phyloP scores from a whole-genome alignment of 129 eudicot species.

The Glebionis coronaria region DNA sequence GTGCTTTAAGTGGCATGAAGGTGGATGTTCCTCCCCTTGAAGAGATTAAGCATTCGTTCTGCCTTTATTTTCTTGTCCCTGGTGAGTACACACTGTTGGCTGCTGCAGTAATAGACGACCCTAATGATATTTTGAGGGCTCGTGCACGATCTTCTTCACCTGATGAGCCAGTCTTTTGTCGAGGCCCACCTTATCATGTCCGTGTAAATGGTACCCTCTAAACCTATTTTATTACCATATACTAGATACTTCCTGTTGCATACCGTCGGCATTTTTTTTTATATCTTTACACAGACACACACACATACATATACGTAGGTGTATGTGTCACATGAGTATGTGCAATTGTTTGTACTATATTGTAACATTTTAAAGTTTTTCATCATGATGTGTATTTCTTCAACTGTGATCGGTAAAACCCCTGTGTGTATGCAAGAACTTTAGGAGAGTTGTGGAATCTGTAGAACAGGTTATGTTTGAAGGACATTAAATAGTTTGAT shows the following conservation, averaged over 20 bases:
- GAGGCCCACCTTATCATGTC: constrained; percentile 93
- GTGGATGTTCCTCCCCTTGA: constrained; percentile 89
- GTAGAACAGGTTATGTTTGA: background rate
- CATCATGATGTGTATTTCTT: constrained; percentile 20
- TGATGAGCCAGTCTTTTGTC: constrained; percentile 86
- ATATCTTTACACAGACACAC: background rate
- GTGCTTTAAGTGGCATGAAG: constrained; percentile 69
- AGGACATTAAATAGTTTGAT: too few species aligned
- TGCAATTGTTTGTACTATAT: constrained; percentile 31
- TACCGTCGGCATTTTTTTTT: background rate
- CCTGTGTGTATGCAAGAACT: constrained; percentile 17
- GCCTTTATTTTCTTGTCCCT: constrained; percentile 83
- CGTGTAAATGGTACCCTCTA: constrained; percentile 67
- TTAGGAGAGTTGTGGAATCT: constrained; percentile 3
- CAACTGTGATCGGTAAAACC: background rate
- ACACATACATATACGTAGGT: constrained; percentile 10
- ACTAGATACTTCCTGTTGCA: constrained; percentile 18
- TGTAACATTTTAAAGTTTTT: constrained; percentile 30
- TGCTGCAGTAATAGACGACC: constrained; percentile 85
- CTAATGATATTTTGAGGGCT: constrained; percentile 91
- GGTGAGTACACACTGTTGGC: constrained; percentile 95
- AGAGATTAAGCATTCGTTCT: constrained; percentile 74
- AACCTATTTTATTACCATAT: background rate
- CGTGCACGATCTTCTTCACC: constrained; percentile 63
- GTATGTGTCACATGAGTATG: constrained; percentile 12